Evolutionary conservation across 116 monocot genomes (phyloP).

Genomic region (Posidonia oceanica): DNA sequence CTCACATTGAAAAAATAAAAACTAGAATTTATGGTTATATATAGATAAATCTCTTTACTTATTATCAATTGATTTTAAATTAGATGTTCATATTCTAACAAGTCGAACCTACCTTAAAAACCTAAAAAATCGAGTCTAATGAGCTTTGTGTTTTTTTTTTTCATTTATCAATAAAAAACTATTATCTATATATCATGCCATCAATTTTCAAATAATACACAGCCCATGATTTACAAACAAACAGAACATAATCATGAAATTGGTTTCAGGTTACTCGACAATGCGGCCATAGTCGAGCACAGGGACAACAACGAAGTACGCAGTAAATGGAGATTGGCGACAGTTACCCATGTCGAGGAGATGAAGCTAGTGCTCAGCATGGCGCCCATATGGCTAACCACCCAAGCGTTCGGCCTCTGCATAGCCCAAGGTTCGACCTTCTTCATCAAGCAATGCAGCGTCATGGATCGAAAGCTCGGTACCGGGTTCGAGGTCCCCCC

Average conservation of each 20-base stretch:
- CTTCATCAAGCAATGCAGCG: conserved; percentile 69
- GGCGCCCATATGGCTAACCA: conserved; percentile 56
- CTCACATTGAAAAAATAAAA: no score
- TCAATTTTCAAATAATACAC: background rate
- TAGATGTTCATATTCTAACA: no score
- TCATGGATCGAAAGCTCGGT: conserved; percentile 36
- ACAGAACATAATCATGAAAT: background rate
- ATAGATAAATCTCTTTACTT: no score
- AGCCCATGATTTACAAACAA: background rate
- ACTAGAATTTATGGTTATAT: no score
- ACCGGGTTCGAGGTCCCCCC: conserved; percentile 44
- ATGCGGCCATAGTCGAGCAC: conserved; percentile 52
- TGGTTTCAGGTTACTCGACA: conserved; percentile 40
- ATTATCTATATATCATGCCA: background rate
- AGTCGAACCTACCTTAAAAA: no score
- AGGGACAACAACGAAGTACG: background rate
- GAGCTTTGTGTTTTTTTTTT: no score
- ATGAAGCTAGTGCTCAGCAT: conserved; percentile 43
- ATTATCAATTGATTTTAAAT: no score
- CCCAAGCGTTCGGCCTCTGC: conserved; percentile 45
- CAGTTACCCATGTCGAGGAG: conserved; percentile 76
- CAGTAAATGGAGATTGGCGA: conserved; percentile 34
- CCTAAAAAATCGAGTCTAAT: no score
- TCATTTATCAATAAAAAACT: no score
- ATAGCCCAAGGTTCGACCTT: conserved; percentile 61